phyloP scores from a whole-genome alignment of 306 rosid genomes.

The Ammopiptanthus mongolicus region DNA sequence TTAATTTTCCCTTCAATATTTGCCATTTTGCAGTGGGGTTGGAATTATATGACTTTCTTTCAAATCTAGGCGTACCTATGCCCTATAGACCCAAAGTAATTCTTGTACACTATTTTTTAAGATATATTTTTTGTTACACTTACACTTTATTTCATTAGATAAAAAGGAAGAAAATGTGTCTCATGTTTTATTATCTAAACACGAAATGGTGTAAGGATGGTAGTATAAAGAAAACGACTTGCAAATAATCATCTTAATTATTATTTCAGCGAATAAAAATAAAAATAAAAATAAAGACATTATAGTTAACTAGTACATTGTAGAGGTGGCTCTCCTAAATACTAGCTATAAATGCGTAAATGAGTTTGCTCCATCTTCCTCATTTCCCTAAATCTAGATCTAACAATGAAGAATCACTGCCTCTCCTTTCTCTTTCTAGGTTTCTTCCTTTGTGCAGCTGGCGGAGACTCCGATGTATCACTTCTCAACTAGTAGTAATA shows the following conservation, averaged over 20 bases:
- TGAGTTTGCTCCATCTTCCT: background rate
- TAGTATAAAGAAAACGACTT: too few species aligned
- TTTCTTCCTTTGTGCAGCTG: slow-evolving; percentile 20
- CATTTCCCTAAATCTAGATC: background rate
- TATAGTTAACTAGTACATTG: background rate
- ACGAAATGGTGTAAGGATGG: too few species aligned
- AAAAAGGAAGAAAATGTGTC: too few species aligned
- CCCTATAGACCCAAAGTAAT: too few species aligned
- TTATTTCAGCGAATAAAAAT: background rate
- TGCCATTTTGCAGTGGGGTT: background rate
- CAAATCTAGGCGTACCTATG: too few species aligned
- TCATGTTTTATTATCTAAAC: too few species aligned
- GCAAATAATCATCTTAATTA: background rate
- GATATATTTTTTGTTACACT: too few species aligned
- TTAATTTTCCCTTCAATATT: background rate
- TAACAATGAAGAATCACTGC: slow-evolving; percentile 1
- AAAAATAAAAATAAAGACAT: background rate
- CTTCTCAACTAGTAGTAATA: too few species aligned
- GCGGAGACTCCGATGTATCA: slow-evolving; percentile 23
- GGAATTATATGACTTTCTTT: too few species aligned
- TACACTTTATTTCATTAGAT: too few species aligned
- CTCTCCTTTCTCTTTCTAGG: background rate
- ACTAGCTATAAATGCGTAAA: background rate
- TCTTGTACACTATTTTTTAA: too few species aligned
- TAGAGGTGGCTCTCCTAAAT: background rate